Base-by-base conservation (phyloP, 1,284 basidiomycete species). In the Papiliotrema terrestris region DNA sequence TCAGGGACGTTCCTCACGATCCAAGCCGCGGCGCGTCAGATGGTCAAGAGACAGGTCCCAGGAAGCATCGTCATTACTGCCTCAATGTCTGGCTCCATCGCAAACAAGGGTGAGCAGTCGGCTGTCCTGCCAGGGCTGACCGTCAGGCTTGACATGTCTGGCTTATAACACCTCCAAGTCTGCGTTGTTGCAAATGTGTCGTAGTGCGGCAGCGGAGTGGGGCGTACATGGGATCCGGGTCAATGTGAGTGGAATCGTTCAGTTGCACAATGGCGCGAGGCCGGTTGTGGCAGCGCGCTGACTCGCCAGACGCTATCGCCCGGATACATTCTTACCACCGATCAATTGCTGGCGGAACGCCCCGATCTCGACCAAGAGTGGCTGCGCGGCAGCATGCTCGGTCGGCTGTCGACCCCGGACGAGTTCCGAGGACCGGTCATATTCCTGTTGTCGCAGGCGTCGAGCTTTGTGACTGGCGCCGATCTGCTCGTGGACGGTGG, bases 41-140 rank as follows among this genome's bases (percentile, higher is more conserved):
- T 6, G 8, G 8, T 5, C 8, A 38, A 38, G 35, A 20, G 44
- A 29, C 3, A 83, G 6, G 82, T 80, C n/a, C 80, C 81, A 15
- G 90, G 89, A 1, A 90, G 88, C 63, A 89, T 93, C 61, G 83
- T 90, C 60, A 76, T 91, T 60, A 85, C 92, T 62, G 90, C 87
- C 22, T 90, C 87, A 56, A 91, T 93, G 88, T 88, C 86, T 45
- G 91, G 89, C 17, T 85, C 84, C 51, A 85, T 92, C 62, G 88
- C 88, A 51, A 91, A 91, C 78, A 42, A 54, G 9, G 67, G 65
- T 2, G 65, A 74, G 61, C 70, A 66, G 54, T 86, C 64, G 50
- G 80, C 59, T 4, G n/a, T n/a, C n/a, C n/a, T n/a, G n/a, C n/a
- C n/a, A n/a, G n/a, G n/a, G n/a, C n/a, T n/a, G n/a, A n/a, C n/a